Evolutionary conservation across 1,284 basidiomycete species (phyloP).

Genomic region (Microbotryomycetes sp.): DNA sequence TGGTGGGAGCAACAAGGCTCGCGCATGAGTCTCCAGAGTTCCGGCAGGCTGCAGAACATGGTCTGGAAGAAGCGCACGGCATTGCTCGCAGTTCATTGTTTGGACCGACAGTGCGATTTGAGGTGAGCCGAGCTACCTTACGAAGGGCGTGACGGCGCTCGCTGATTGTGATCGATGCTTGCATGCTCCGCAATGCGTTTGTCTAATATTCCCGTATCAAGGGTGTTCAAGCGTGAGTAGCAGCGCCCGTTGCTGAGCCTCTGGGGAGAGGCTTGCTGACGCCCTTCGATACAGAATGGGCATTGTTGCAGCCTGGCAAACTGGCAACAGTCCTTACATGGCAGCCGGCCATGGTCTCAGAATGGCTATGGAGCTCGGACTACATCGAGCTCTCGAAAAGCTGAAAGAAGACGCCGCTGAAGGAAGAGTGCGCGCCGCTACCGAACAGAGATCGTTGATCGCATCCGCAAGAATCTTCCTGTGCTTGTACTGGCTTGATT

Average conservation of each 20-base stretch:
- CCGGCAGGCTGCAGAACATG: conserved; percentile 4
- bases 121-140: neutral
- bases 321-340: conserved; percentile 1
- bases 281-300: conserved; percentile 1
- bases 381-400: conserved; percentile 14
- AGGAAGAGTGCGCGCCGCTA: conserved; percentile 1
- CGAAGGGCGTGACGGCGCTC: neutral
- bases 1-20: conserved; percentile 1
- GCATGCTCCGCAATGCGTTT: neutral
- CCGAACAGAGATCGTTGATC: conserved; percentile 6
- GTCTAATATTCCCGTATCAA: too few relatives aligned
- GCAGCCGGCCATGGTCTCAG: conserved; percentile 9
- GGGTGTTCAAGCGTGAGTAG: neutral
- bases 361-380: conserved; percentile 13
- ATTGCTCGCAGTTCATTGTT: conserved; percentile 11
- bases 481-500: conserved; percentile 12
- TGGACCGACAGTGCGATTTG: conserved; percentile 15
- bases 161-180: neutral
- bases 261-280: too few relatives aligned
- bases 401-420: conserved; percentile 4
- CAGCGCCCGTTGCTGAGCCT: too few relatives aligned
- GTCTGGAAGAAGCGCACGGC: conserved; percentile 14
- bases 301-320: conserved; percentile 8
- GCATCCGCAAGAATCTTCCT: conserved; percentile 13
- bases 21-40: conserved; percentile 2